Percentiles rank a stretch among this genome's conserved stretches.
Evolutionary conservation across 768 basidiomycete species (phyloP).

Genomic region (Dioszegia hungarica): DNA sequence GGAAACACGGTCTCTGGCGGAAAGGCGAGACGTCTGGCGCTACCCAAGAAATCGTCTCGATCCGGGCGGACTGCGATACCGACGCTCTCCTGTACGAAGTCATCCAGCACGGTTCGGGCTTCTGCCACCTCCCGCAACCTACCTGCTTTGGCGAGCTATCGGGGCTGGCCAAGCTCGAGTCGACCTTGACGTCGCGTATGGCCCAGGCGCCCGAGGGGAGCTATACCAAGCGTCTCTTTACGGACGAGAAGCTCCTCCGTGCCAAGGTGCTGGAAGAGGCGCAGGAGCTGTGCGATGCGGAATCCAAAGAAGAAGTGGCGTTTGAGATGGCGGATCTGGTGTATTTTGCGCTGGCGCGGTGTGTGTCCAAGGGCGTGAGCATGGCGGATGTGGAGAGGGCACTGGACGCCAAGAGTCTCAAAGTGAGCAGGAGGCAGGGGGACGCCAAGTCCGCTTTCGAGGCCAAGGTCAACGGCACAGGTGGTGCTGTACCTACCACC

Average conservation of each 20-base stretch:
- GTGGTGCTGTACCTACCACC: too few relatives aligned
- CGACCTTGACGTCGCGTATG: slow-evolving; percentile 67
- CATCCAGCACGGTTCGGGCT: slow-evolving; percentile 76
- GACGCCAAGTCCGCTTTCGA: slow-evolving; percentile 77
- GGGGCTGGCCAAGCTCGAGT: slow-evolving; percentile 79
- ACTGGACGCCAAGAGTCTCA: slow-evolving; percentile 77
- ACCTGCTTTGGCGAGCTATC: slow-evolving; percentile 81
- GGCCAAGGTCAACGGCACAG: slow-evolving; percentile 52
- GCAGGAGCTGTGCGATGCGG: slow-evolving; percentile 77
- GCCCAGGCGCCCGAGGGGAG: slow-evolving; percentile 78
- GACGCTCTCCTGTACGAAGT: slow-evolving; percentile 90
- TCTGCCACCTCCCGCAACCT: slow-evolving; percentile 81
- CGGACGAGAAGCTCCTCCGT: slow-evolving; percentile 69
- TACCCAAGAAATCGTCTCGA: slow-evolving; percentile 76
- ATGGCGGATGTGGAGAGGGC: slow-evolving; percentile 77
- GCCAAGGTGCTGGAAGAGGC: slow-evolving; percentile 99
- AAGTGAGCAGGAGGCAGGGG: slow-evolving; percentile 78
- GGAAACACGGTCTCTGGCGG: slow-evolving; percentile 91
- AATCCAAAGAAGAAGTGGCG: slow-evolving; percentile 72
- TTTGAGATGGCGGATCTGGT: slow-evolving; percentile 93
- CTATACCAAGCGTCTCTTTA: slow-evolving; percentile 83
- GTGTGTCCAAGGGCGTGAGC: slow-evolving; percentile 73
- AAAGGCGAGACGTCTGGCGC: slow-evolving; percentile 97
- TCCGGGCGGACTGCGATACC: slow-evolving; percentile 83
- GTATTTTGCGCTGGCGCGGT: slow-evolving; percentile 85